These are phyloP conservation scores for Akanthomyces lecanii DNA, from an alignment of 2,329 filamentous ascomycete species.

Conservation along the genomic window DNA sequence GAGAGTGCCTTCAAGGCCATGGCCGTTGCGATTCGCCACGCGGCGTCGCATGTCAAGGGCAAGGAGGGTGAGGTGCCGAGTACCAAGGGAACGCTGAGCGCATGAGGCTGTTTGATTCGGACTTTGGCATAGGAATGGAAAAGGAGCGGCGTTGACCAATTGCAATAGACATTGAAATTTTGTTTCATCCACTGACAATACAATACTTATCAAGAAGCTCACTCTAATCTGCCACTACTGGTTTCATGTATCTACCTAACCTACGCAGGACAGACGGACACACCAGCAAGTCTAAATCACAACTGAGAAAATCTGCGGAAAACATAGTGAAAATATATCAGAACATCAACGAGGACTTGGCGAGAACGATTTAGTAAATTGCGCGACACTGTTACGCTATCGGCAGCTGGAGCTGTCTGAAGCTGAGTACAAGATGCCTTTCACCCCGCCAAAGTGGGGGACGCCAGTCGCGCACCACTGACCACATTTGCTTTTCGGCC, in stretches of 20 bases:
- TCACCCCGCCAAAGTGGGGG: slow-evolving; percentile 16
- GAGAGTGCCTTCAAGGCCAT: slow-evolving; percentile 97
- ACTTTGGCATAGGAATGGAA: neutral
- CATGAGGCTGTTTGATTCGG: slow-evolving; percentile 31
- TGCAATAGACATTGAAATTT: neutral
- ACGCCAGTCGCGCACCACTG: neutral
- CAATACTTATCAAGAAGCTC: neutral
- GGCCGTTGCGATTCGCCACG: slow-evolving; percentile 77
- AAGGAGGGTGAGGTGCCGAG: slow-evolving; percentile 91
- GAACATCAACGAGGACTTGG: no score
- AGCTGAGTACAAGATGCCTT: neutral
- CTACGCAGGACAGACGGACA: no score
- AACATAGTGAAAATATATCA: no score
- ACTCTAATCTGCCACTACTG: neutral
- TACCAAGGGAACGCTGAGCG: slow-evolving; percentile 85
- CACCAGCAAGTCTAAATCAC: no score
- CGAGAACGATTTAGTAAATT: no score
- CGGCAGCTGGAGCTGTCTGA: neutral
- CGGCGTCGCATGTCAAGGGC: slow-evolving; percentile 69
- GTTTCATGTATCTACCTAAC: no score
- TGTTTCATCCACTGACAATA: neutral
- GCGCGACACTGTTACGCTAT: no score
- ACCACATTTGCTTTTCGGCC: slow-evolving; percentile 2
- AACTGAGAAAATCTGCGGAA: no score
- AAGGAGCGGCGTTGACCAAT: neutral